Evolutionary conservation across 2,329 filamentous ascomycete genomes (phyloP).

Genomic region (Botrytis aclada): DNA sequence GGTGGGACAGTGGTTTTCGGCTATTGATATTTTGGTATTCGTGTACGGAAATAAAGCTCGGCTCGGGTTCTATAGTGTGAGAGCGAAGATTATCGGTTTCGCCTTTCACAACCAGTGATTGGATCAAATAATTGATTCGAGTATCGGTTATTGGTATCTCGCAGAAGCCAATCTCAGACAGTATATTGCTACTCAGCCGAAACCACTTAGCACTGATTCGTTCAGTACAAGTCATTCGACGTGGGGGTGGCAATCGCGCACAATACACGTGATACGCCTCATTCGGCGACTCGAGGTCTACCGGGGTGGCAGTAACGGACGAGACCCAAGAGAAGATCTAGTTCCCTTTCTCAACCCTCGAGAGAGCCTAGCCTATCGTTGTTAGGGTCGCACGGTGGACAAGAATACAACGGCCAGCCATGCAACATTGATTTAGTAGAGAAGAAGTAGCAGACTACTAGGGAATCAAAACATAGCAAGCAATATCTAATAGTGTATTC

Average conservation of each 20-base stretch:
- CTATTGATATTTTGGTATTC: neutral
- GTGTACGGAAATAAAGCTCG: neutral
- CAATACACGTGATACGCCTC: neutral
- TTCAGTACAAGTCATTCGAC: neutral
- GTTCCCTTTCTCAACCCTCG: neutral
- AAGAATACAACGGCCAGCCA: neutral
- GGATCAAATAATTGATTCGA: neutral
- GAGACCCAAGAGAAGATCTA: neutral
- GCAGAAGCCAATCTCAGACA: neutral
- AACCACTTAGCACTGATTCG: neutral
- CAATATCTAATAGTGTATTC: neutral
- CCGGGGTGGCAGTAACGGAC: neutral
- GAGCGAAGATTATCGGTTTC: neutral
- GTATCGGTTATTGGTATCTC: neutral
- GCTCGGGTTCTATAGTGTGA: neutral
- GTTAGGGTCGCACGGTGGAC: neutral
- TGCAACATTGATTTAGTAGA: neutral
- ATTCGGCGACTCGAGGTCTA: neutral
- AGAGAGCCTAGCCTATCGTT: neutral
- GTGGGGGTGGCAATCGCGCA: slow-evolving; percentile 1
- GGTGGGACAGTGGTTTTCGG: neutral
- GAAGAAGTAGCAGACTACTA: neutral
- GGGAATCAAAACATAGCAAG: neutral
- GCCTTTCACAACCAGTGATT: neutral
- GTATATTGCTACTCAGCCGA: neutral